phyloP scores from a whole-genome alignment of 768 basidiomycete genomes.

The Pulveroboletus sp. region DNA sequence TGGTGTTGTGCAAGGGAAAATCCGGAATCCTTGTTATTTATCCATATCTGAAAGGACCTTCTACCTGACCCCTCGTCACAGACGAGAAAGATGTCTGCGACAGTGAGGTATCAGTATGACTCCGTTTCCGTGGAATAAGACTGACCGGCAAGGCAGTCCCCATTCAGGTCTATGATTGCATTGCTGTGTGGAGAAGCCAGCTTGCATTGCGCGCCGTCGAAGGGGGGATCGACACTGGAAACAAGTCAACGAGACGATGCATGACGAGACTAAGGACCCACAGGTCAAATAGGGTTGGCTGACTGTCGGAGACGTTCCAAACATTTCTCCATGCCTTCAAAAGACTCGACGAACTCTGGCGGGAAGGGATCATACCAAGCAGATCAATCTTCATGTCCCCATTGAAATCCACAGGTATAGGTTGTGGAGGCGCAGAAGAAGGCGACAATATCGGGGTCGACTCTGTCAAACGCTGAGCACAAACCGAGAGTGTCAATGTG shows the following conservation, averaged over 20 bases:
- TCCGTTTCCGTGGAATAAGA: not conserved
- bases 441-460: slow-evolving; percentile 48
- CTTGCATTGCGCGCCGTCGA: slow-evolving; percentile 62
- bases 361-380: slow-evolving; percentile 56
- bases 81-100: slow-evolving; percentile 79
- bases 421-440: slow-evolving; percentile 67
- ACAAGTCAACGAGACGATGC: slow-evolving; percentile 4
- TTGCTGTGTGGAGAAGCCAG: slow-evolving; percentile 91
- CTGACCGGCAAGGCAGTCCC: slow-evolving; percentile 89
- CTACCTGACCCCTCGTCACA: slow-evolving; percentile 62
- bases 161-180: slow-evolving; percentile 89
- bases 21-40: slow-evolving; percentile 74
- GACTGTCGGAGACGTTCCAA: slow-evolving; percentile 57
- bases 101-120: not conserved
- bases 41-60: slow-evolving; percentile 85
- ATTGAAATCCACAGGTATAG: slow-evolving; percentile 80
- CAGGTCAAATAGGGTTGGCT: slow-evolving; percentile 62
- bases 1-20: slow-evolving; percentile 68
- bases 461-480: slow-evolving; percentile 1
- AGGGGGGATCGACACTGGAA: slow-evolving; percentile 51
- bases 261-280: slow-evolving; percentile 32
- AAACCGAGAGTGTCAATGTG: not conserved
- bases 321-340: slow-evolving; percentile 78
- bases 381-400: slow-evolving; percentile 90
- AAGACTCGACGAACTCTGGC: slow-evolving; percentile 30